A percentile compares a stretch with the other conserved stretches of the same genome.
These are phyloP conservation scores for Xerocomellus intermedius DNA, from an alignment of 768 basidiomycete genomes.

Conservation along the genomic window DNA sequence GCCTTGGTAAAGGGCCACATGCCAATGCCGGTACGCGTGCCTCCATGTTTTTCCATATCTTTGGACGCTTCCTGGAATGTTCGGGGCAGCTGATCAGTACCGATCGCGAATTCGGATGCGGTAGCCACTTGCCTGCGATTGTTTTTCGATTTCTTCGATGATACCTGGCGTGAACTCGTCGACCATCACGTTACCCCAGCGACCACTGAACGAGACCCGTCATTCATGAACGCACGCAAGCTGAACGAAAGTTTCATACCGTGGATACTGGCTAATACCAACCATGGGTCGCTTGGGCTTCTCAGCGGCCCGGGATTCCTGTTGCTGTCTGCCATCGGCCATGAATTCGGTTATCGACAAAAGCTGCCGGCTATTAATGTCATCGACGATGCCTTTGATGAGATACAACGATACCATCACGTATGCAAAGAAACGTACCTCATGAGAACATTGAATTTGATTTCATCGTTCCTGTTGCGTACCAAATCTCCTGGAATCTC, in stretches of 20 bases:
- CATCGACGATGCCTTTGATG: not conserved
- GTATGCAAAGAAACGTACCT: not conserved
- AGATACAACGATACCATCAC: not conserved
- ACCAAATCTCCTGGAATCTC: not conserved
- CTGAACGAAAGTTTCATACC: not conserved
- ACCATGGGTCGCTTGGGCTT: not conserved
- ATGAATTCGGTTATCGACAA: not conserved
- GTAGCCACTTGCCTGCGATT: not conserved
- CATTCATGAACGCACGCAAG: not conserved
- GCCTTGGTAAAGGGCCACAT: slow-evolving; percentile 16
- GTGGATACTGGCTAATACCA: slow-evolving; percentile 1
- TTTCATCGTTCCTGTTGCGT: not conserved
- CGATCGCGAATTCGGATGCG: no score
- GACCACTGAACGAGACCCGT: not conserved
- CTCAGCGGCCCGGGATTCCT: no score
- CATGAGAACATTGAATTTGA: not conserved
- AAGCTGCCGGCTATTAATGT: not conserved
- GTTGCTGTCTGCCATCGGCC: not conserved
- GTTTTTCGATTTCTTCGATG: slow-evolving; percentile 1
- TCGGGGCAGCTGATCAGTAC: not conserved
- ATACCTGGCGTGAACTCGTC: slow-evolving; percentile 7
- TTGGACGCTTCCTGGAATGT: slow-evolving; percentile 3
- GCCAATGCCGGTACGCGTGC: slow-evolving; percentile 2
- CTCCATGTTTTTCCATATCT: not conserved
- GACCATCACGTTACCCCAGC: slow-evolving; percentile 16